A percentile compares a stretch with the other conserved stretches of the same genome.
These are phyloP conservation scores for Parietaria judaica DNA, from an alignment of 306 rosid genomes.

Conservation along the genomic window DNA sequence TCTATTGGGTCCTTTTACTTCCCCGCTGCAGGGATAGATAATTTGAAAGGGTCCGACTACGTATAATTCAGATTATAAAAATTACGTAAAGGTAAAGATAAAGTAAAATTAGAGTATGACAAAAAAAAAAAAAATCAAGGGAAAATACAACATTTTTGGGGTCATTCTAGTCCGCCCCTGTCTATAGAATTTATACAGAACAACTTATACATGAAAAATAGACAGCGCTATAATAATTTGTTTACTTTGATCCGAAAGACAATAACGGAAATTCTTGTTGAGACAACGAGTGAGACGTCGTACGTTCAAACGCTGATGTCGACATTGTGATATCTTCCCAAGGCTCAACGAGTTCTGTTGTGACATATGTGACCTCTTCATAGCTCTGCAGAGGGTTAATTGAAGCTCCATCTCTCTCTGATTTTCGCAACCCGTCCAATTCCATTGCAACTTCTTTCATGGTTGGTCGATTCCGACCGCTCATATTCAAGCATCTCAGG, in stretches of 20 bases:
- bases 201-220: background rate
- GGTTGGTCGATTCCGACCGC: conserved; percentile 38
- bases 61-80: too few relatives aligned
- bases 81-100: too few relatives aligned
- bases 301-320: background rate
- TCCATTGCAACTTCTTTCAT: conserved; percentile 41
- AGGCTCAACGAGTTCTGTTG: background rate
- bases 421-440: conserved; percentile 16
- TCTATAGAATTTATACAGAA: too few relatives aligned
- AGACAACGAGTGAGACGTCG: background rate
- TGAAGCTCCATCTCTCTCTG: conserved; percentile 8
- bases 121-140: too few relatives aligned
- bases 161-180: too few relatives aligned
- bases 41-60: too few relatives aligned
- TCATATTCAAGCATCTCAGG: conserved; percentile 30
- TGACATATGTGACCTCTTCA: background rate
- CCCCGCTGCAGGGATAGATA: too few relatives aligned
- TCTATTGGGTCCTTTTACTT: too few relatives aligned
- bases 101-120: too few relatives aligned
- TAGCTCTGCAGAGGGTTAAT: background rate
- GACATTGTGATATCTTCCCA: background rate
- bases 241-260: background rate
- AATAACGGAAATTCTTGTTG: conserved; percentile 1
- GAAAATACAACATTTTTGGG: too few relatives aligned
- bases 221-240: background rate